phyloP scores from a whole-genome alignment of 495 filamentous ascomycete genomes.

The Usnea hakonensis region DNA sequence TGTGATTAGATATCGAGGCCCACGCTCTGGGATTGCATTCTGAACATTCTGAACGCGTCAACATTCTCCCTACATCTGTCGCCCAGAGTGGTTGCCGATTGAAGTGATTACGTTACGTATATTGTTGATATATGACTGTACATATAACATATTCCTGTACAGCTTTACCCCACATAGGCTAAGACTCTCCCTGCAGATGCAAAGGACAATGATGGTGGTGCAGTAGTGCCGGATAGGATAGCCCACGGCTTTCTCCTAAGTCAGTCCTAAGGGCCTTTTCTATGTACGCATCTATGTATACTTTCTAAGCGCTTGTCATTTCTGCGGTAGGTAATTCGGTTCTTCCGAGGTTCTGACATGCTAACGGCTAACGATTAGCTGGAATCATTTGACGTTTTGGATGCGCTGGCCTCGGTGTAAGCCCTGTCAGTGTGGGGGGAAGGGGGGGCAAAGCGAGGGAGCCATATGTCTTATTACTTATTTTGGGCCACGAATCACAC shows the following conservation, averaged over 20 bases:
- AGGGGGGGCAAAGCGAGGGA: neutral
- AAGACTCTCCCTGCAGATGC: constrained; percentile 6
- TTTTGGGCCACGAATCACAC: neutral
- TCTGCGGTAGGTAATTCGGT: no score
- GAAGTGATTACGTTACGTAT: neutral
- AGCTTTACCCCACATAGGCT: constrained; percentile 12
- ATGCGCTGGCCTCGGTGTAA: constrained; percentile 12
- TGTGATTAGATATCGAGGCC: no score
- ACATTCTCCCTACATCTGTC: neutral
- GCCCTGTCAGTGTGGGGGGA: neutral
- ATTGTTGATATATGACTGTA: neutral
- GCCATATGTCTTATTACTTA: neutral
- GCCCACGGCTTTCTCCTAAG: neutral
- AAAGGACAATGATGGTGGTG: no score
- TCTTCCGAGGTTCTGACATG: neutral
- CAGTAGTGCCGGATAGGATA: constrained; percentile 16
- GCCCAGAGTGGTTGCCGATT: neutral
- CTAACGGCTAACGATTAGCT: neutral
- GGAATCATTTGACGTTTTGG: constrained; percentile 12
- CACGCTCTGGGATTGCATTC: neutral
- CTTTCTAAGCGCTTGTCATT: constrained; percentile 10
- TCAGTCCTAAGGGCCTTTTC: neutral
- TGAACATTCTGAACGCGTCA: no score
- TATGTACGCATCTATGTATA: neutral
- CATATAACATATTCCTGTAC: neutral